A percentile compares a stretch with the other conserved stretches of the same genome.
These are phyloP conservation scores for Neoboletus brunneissimus DNA, from an alignment of 768 basidiomycete genomes.

Conservation along the genomic window DNA sequence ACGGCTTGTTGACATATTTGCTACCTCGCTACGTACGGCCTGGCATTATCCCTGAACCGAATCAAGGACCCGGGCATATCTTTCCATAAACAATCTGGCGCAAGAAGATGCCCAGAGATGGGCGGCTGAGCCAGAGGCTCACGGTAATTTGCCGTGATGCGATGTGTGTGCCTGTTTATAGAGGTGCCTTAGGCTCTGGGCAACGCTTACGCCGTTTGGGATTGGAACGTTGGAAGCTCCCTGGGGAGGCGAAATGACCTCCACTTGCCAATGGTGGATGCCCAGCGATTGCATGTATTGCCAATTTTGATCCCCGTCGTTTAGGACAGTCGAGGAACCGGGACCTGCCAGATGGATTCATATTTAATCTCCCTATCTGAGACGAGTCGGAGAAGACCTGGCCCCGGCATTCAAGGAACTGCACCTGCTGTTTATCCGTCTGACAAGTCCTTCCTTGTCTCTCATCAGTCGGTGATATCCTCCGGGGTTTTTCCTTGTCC, in stretches of 20 bases:
- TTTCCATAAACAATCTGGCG: slow-evolving; percentile 19
- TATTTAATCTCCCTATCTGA: not conserved
- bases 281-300: not conserved
- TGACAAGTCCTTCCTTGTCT: not conserved
- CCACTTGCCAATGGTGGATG: slow-evolving; percentile 3
- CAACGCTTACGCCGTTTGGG: slow-evolving; percentile 2
- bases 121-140: slow-evolving; percentile 2
- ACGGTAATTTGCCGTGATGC: slow-evolving; percentile 12
- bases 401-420: slow-evolving; percentile 19
- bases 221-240: slow-evolving; percentile 3
- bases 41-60: slow-evolving; percentile 1
- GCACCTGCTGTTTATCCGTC: not conserved
- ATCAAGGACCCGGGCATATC: slow-evolving; percentile 2
- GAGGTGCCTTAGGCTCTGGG: slow-evolving; percentile 14
- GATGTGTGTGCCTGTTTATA: slow-evolving; percentile 8
- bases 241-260: slow-evolving; percentile 25
- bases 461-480: slow-evolving; percentile 8
- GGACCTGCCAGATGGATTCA: not conserved
- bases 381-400: not conserved
- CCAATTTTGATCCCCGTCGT: slow-evolving; percentile 26
- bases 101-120: slow-evolving; percentile 15
- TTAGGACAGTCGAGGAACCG: slow-evolving; percentile 6
- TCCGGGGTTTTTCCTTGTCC: slow-evolving; percentile 1
- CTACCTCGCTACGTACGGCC: slow-evolving; percentile 1
- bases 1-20: slow-evolving; percentile 9